A percentile compares a stretch with the other conserved stretches of the same genome.
Conservation (phyloP, 148 eudicot species). For the Arbutus unedo region DNA sequence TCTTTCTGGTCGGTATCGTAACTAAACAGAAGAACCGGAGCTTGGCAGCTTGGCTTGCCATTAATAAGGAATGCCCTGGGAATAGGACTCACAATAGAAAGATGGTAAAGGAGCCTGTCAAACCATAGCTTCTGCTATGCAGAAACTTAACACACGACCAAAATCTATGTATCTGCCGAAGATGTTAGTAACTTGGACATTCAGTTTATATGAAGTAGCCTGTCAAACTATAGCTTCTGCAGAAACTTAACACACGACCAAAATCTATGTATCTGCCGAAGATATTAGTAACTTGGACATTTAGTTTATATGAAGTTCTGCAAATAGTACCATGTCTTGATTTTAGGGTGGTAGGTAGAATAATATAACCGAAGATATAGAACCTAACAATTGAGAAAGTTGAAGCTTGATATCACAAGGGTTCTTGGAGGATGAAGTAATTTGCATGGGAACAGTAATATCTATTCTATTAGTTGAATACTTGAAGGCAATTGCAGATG, state of each 20-base stretch:
- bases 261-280: neutral
- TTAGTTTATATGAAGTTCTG: neutral
- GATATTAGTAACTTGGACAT: neutral
- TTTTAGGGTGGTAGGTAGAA: neutral
- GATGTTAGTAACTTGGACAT: neutral
- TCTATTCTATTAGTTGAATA: neutral
- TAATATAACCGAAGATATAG: neutral
- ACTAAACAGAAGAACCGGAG: too few relatives aligned
- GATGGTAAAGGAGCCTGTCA: too few relatives aligned
- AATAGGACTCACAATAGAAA: too few relatives aligned
- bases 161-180: neutral
- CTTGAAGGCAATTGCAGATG: conserved; percentile 6
- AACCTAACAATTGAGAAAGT: neutral
- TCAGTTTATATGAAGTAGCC: neutral
- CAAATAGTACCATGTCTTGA: neutral
- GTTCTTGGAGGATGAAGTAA: neutral
- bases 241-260: neutral
- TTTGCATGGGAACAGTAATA: neutral
- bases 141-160: neutral
- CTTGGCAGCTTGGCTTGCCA: too few relatives aligned
- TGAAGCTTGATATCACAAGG: neutral
- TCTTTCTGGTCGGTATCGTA: too few relatives aligned
- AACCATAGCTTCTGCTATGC: too few relatives aligned
- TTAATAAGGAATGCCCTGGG: too few relatives aligned
- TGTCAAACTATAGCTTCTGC: too few relatives aligned